These are phyloP conservation scores for Tubosaeta brunneosetosa DNA, from an alignment of 768 basidiomycete species.

Conservation along the genomic window DNA sequence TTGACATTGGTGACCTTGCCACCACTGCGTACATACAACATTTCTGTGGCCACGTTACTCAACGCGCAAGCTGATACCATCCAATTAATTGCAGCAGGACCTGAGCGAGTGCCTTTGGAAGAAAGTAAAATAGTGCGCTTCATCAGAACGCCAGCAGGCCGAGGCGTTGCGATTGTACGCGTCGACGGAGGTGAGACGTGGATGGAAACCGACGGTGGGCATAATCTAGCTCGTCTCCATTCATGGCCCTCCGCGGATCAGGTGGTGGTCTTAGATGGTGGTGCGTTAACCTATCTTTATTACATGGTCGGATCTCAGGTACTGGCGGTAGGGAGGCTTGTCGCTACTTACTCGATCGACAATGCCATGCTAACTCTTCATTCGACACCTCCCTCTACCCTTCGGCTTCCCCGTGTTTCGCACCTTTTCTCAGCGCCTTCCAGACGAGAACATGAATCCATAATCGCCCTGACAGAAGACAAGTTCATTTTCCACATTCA, in stretches of 20 bases:
- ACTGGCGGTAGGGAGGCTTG: slow-evolving; percentile 42
- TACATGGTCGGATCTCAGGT: slow-evolving; percentile 1
- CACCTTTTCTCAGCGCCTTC: slow-evolving; percentile 67
- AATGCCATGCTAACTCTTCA: slow-evolving; percentile 49
- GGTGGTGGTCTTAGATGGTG: slow-evolving; percentile 66
- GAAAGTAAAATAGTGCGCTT: slow-evolving; percentile 55
- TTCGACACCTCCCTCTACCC: slow-evolving; percentile 38
- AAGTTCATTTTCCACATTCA: slow-evolving; percentile 56
- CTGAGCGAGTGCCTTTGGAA: slow-evolving; percentile 41
- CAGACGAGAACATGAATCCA: slow-evolving; percentile 45
- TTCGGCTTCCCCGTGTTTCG: slow-evolving; percentile 48
- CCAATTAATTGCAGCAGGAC: slow-evolving; percentile 36
- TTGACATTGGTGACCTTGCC: slow-evolving; percentile 63
- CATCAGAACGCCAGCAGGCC: slow-evolving; percentile 75
- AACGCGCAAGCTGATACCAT: slow-evolving; percentile 55
- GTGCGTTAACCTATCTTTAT: slow-evolving; percentile 33
- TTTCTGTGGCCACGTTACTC: slow-evolving; percentile 60
- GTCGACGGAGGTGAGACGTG: slow-evolving; percentile 60
- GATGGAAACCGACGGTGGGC: slow-evolving; percentile 46
- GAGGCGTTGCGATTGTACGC: slow-evolving; percentile 65
- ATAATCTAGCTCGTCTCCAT: slow-evolving; percentile 44
- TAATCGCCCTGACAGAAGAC: slow-evolving; percentile 63
- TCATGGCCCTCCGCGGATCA: slow-evolving; percentile 56
- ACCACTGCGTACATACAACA: slow-evolving; percentile 57
- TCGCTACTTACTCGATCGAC: slow-evolving; percentile 56